Evolutionary conservation across 192 early-diverging fungal species (phyloP).

Genomic region (Umbelopsis ramanniana): DNA sequence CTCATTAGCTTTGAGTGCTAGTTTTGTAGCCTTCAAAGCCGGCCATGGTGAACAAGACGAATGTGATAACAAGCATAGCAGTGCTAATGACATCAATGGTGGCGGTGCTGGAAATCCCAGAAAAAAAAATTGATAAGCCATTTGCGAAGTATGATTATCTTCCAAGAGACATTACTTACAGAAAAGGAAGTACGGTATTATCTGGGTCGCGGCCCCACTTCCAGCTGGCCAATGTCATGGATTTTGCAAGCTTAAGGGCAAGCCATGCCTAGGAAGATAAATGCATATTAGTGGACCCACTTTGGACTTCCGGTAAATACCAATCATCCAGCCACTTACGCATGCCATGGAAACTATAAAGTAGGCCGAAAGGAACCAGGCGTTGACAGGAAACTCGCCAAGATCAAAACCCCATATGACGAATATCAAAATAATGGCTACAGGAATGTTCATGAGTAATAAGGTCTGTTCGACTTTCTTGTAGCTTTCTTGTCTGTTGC

Average conservation of each 20-base stretch:
- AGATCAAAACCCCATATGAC: constrained; percentile 50
- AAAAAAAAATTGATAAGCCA: constrained; percentile 32
- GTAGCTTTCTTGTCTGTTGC: constrained; percentile 47
- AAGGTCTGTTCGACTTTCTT: constrained; percentile 56
- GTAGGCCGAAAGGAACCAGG: constrained; percentile 54
- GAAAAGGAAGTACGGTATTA: constrained; percentile 63
- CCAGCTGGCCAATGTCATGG: constrained; percentile 64
- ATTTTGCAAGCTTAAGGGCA: constrained; percentile 55
- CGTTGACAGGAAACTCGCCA: constrained; percentile 42
- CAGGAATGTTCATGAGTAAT: constrained; percentile 68
- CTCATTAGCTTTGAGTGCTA: background rate
- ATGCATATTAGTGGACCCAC: constrained; percentile 22
- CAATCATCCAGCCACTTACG: constrained; percentile 36
- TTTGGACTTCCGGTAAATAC: background rate
- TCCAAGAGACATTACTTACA: constrained; percentile 47
- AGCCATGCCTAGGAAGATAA: constrained; percentile 42
- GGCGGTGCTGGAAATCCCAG: constrained; percentile 57
- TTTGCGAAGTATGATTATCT: background rate
- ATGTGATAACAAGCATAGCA: constrained; percentile 51
- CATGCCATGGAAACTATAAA: constrained; percentile 54
- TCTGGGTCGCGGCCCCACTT: constrained; percentile 71
- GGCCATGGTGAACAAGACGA: constrained; percentile 18
- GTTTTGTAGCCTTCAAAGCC: constrained; percentile 5
- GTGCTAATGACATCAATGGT: constrained; percentile 73
- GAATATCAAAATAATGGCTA: constrained; percentile 62